phyloP scores from a whole-genome alignment of 495 filamentous ascomycete genomes.

The Elasticomyces elasticus region DNA sequence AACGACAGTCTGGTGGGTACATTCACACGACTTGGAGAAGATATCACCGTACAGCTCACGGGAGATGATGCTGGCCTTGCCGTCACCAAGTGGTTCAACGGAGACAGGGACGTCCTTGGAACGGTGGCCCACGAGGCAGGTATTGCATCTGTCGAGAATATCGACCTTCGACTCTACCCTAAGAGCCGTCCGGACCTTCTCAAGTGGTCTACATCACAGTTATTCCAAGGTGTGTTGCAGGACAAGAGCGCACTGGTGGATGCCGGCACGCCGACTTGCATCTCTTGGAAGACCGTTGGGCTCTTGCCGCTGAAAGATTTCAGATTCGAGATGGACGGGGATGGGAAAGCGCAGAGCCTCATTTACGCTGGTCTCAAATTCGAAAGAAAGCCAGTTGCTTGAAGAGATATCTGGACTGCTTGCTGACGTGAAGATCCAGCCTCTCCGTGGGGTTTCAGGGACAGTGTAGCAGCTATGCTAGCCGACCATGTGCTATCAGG shows the following conservation, averaged over 20 bases:
- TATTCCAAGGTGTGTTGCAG: not conserved
- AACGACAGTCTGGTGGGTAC: not conserved
- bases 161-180: not conserved
- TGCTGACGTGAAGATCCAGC: no score
- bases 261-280: slow-evolving; percentile 2
- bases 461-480: no score
- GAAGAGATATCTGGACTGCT: no score
- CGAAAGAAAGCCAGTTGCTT: no score
- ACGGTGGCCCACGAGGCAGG: not conserved
- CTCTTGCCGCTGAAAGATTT: no score
- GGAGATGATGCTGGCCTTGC: not conserved
- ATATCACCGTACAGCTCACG: not conserved
- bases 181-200: not conserved
- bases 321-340: no score
- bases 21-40: not conserved
- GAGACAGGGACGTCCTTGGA: not conserved
- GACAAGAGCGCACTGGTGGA: not conserved
- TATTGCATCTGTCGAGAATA: not conserved
- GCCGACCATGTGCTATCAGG: no score
- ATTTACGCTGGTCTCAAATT: no score
- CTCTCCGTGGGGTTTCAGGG: no score
- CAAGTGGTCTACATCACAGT: not conserved
- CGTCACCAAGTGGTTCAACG: not conserved
- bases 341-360: no score
- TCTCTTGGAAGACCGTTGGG: not conserved